Conservation (phyloP, 2,329 filamentous ascomycete species). For the Hypoxylon sp. region DNA sequence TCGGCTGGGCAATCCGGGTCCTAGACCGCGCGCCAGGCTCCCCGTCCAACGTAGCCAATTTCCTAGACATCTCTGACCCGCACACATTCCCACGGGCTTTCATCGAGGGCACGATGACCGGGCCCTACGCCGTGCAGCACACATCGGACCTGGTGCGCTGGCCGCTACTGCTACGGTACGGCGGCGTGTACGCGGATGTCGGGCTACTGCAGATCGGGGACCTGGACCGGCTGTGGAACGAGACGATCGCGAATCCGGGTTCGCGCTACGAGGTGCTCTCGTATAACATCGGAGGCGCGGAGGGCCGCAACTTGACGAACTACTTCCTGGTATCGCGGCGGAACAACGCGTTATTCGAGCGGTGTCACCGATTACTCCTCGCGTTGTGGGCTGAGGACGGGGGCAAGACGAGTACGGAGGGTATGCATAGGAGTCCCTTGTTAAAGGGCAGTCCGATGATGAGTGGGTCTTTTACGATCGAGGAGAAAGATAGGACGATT, state of each 20-base stretch:
- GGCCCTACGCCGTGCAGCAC: conserved; percentile 67
- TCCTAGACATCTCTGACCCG: conserved; percentile 62
- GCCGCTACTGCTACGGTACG: conserved; percentile 69
- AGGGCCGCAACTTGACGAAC: conserved; percentile 60
- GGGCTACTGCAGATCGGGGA: conserved; percentile 71
- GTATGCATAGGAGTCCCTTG: conserved; percentile 64
- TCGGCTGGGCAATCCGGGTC: conserved; percentile 69
- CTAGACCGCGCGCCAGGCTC: conserved; percentile 62
- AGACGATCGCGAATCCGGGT: conserved; percentile 62
- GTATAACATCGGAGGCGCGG: conserved; percentile 59
- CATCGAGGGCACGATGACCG: conserved; percentile 62
- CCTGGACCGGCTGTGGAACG: conserved; percentile 66
- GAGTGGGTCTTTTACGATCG: conserved; percentile 54
- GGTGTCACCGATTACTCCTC: conserved; percentile 65
- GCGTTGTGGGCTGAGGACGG: conserved; percentile 63
- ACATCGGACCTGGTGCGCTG: conserved; percentile 71
- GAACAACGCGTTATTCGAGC: conserved; percentile 62
- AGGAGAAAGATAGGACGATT: conserved; percentile 58
- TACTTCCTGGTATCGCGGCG: conserved; percentile 62
- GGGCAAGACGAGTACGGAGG: conserved; percentile 64
- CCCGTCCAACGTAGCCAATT: conserved; percentile 64
- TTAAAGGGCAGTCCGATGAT: conserved; percentile 62
- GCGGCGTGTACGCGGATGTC: conserved; percentile 71
- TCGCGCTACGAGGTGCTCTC: conserved; percentile 65
- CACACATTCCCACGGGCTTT: conserved; percentile 66